A percentile compares a stretch with the other conserved stretches of the same genome.
These are phyloP conservation scores for Apodospora peruviana DNA, from an alignment of 495 filamentous ascomycete genomes.

Conservation along the genomic window DNA sequence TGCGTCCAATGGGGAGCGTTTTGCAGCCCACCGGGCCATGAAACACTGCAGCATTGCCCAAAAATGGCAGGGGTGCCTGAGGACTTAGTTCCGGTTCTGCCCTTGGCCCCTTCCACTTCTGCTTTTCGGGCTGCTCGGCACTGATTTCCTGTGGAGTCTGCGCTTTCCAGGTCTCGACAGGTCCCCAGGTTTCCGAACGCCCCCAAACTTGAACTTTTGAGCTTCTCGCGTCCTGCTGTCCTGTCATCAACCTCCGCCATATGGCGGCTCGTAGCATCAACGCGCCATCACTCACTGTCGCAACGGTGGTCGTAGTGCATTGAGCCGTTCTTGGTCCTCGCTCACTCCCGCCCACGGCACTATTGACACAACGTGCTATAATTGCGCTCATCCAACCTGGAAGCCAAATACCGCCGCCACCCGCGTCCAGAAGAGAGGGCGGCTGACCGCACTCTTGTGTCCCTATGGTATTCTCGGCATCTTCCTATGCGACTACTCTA, in stretches of 20 bases:
- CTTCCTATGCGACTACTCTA: too few relatives aligned
- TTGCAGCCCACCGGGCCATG: slow-evolving; percentile 10
- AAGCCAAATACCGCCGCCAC: too few relatives aligned
- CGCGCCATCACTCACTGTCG: slow-evolving; percentile 1
- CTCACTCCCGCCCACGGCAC: too few relatives aligned
- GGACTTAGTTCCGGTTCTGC: neutral
- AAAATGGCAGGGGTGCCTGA: slow-evolving; percentile 13
- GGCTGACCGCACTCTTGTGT: too few relatives aligned
- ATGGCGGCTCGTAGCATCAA: neutral
- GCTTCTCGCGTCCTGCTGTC: too few relatives aligned
- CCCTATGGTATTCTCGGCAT: too few relatives aligned
- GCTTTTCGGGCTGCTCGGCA: neutral
- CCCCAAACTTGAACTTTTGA: too few relatives aligned
- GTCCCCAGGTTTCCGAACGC: too few relatives aligned
- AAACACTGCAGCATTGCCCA: slow-evolving; percentile 10
- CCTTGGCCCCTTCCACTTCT: neutral
- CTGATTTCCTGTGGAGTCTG: neutral
- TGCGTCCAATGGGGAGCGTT: slow-evolving; percentile 12
- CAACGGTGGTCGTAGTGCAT: slow-evolving; percentile 1
- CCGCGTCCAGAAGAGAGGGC: too few relatives aligned
- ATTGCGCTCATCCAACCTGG: too few relatives aligned
- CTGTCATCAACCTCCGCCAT: too few relatives aligned
- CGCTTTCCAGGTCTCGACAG: neutral
- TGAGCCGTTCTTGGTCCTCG: neutral
- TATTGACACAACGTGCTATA: too few relatives aligned